Evolutionary conservation across 176 grass and related monocot species (phyloP).

Genomic region (Eragrostis curvula): DNA sequence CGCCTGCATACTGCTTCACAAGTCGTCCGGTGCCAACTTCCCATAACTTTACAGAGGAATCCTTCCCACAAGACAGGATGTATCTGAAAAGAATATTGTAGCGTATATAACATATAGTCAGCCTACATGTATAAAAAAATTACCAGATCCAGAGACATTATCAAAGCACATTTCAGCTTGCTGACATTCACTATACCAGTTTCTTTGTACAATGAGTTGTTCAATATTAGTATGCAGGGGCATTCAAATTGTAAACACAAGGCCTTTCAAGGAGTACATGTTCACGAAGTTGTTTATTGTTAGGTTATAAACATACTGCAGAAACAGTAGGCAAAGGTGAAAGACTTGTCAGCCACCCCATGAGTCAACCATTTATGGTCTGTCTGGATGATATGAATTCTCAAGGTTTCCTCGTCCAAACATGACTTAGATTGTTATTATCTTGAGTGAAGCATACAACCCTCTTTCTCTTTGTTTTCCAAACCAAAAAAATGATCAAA

Average conservation of each 20-base stretch:
- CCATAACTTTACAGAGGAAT: conserved; percentile 89
- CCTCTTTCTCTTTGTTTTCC: conserved; percentile 21
- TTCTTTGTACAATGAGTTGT: neutral
- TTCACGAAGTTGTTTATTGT: neutral
- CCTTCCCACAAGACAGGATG: conserved; percentile 86
- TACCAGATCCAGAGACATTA: conserved; percentile 18
- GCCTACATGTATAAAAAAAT: neutral
- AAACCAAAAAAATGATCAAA: neutral
- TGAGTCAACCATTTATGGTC: neutral
- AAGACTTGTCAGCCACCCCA: neutral
- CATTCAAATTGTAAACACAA: conserved; percentile 9
- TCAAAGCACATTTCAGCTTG: conserved; percentile 6
- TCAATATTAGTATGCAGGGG: conserved; percentile 13
- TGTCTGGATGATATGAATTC: neutral
- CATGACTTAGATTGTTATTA: neutral
- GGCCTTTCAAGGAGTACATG: conserved; percentile 4
- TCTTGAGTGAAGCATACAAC: neutral
- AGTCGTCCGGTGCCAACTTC: conserved; percentile 89
- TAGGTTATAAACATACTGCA: conserved; percentile 5
- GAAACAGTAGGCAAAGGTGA: neutral
- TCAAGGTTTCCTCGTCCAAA: neutral
- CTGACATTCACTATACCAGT: neutral
- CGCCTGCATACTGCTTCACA: conserved; percentile 84
- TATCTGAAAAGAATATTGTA: conserved; percentile 61
- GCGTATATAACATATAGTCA: conserved; percentile 16